phyloP scores from a whole-genome alignment of 2,329 filamentous ascomycete genomes.

The Botrytis cinerea region DNA sequence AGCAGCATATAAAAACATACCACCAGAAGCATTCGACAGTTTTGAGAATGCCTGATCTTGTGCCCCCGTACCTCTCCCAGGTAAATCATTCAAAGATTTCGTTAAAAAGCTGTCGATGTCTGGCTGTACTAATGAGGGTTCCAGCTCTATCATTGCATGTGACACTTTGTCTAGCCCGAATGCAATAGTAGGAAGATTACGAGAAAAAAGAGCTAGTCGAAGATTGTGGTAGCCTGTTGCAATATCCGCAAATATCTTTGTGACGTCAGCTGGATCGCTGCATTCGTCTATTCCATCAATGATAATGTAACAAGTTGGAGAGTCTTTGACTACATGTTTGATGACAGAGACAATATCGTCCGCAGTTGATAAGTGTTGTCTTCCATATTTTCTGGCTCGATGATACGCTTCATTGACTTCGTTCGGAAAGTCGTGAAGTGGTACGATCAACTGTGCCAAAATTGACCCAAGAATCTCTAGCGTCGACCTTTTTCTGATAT shows the following conservation, averaged over 20 bases:
- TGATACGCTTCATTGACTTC: constrained; percentile 9
- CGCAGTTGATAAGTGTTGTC: constrained; percentile 14
- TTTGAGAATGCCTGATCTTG: constrained; percentile 17
- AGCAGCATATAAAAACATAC: constrained; percentile 21
- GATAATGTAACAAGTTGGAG: not conserved
- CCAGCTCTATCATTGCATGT: not conserved
- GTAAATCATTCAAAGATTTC: constrained; percentile 5
- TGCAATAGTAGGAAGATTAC: constrained; percentile 8
- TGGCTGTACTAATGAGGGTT: constrained; percentile 7
- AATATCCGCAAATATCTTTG: not conserved
- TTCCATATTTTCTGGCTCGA: constrained; percentile 21
- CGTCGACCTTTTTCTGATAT: not conserved
- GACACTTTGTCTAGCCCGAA: not conserved
- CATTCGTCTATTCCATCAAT: constrained; percentile 24
- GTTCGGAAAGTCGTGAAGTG: not conserved
- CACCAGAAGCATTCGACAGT: constrained; percentile 7
- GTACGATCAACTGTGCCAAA: constrained; percentile 17
- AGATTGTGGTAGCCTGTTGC: not conserved
- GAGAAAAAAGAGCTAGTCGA: constrained; percentile 10
- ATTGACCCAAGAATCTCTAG: constrained; percentile 18
- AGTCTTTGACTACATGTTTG: not conserved
- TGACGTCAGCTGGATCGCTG: not conserved
- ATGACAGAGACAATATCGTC: constrained; percentile 5
- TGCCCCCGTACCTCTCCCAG: not conserved
- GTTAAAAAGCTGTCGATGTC: constrained; percentile 20